Evolutionary conservation across 495 filamentous ascomycete genomes (phyloP).

Genomic region (Tuber aestivum): DNA sequence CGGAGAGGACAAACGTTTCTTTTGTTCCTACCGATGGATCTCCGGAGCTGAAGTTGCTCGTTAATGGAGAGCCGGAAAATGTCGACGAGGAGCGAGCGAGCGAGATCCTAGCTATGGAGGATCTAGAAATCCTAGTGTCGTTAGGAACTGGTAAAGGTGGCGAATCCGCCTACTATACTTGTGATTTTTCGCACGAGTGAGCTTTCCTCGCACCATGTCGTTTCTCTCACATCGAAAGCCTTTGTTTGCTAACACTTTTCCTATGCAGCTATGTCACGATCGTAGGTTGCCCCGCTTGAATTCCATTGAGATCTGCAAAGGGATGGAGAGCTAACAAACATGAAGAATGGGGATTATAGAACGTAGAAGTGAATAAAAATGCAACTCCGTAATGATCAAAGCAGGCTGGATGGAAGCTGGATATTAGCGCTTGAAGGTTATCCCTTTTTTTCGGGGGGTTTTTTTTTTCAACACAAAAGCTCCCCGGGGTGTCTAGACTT

Average conservation of each 20-base stretch:
- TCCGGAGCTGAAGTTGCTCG: slow-evolving; percentile 71
- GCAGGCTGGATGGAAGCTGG: slow-evolving; percentile 4
- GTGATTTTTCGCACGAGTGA: slow-evolving; percentile 97
- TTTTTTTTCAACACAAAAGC: background rate
- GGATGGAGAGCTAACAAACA: slow-evolving; percentile 18
- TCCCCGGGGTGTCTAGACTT: background rate
- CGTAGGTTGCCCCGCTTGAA: slow-evolving; percentile 26
- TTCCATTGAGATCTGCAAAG: background rate
- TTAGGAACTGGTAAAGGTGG: slow-evolving; percentile 62
- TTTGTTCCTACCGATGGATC: slow-evolving; percentile 84
- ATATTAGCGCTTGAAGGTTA: slow-evolving; percentile 21
- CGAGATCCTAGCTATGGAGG: slow-evolving; percentile 78
- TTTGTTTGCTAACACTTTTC: slow-evolving; percentile 15
- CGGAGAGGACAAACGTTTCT: slow-evolving; percentile 81
- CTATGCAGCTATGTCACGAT: slow-evolving; percentile 37
- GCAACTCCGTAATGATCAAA: background rate
- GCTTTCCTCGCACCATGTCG: slow-evolving; percentile 37
- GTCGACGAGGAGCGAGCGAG: slow-evolving; percentile 87
- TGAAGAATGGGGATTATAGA: slow-evolving; percentile 40
- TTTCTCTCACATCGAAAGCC: slow-evolving; percentile 5
- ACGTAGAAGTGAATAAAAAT: slow-evolving; percentile 22
- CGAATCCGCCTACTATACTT: slow-evolving; percentile 86
- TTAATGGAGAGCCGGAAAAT: slow-evolving; percentile 82
- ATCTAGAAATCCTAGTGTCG: slow-evolving; percentile 72
- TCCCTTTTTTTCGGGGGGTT: background rate